A percentile compares a stretch with the other conserved stretches of the same genome.
These are phyloP conservation scores for Sarcomyxa edulis DNA, from an alignment of 768 basidiomycete species.

Conservation along the genomic window DNA sequence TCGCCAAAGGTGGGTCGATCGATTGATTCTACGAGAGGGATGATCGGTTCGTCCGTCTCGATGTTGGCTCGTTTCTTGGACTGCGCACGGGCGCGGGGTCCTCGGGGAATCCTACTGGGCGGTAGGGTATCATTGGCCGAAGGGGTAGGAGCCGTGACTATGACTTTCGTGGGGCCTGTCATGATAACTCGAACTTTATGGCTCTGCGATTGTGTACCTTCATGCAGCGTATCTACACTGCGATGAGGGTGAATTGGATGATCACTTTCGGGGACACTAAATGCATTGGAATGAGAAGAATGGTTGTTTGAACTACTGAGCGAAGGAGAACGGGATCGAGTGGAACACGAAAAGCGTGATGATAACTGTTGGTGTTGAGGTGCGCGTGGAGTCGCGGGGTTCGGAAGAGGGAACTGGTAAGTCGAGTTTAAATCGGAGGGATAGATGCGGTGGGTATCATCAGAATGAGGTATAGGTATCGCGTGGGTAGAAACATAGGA, in stretches of 20 bases:
- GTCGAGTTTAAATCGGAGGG: too few relatives aligned
- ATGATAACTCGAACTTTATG: conserved; percentile 38
- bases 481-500: conserved; percentile 6
- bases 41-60: too few relatives aligned
- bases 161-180: conserved; percentile 44
- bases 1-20: conserved; percentile 1
- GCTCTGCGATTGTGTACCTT: not conserved
- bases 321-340: conserved; percentile 4
- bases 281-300: too few relatives aligned
- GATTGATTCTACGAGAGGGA: conserved; percentile 2
- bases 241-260: conserved; percentile 21
- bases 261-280: conserved; percentile 3
- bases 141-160: conserved; percentile 51
- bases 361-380: too few relatives aligned
- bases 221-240: too few relatives aligned
- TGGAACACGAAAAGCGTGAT: too few relatives aligned
- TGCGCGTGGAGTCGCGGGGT: too few relatives aligned
- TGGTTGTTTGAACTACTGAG: too few relatives aligned
- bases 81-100: conserved; percentile 5
- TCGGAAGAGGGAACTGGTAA: too few relatives aligned
- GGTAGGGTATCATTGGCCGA: conserved; percentile 22
- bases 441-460: conserved; percentile 4
- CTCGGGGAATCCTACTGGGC: not conserved
- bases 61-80: too few relatives aligned
- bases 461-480: conserved; percentile 8